These are phyloP conservation scores for Psilocybe sp. DNA, from an alignment of 768 basidiomycete genomes.

Conservation along the genomic window DNA sequence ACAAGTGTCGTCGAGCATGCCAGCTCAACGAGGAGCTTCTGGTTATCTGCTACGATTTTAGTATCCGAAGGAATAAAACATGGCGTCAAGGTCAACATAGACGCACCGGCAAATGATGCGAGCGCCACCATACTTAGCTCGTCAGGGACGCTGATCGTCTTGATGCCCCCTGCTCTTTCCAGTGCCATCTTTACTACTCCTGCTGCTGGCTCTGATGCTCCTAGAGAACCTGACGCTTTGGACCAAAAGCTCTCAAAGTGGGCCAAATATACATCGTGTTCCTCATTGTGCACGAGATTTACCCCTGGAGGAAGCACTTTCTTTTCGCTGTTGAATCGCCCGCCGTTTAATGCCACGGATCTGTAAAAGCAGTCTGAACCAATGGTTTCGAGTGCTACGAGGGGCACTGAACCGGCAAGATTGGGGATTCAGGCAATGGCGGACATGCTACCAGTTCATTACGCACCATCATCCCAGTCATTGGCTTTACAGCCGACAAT, in stretches of 20 bases:
- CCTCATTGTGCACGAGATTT: slow-evolving; percentile 34
- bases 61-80: neutral
- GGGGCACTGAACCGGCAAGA: slow-evolving; percentile 42
- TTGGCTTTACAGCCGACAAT: slow-evolving; percentile 61
- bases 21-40: slow-evolving; percentile 72
- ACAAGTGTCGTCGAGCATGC: slow-evolving; percentile 71
- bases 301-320: slow-evolving; percentile 40
- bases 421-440: neutral
- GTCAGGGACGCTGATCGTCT: slow-evolving; percentile 62
- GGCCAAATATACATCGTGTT: slow-evolving; percentile 50
- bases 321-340: slow-evolving; percentile 26
- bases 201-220: slow-evolving; percentile 63
- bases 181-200: slow-evolving; percentile 66
- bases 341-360: slow-evolving; percentile 59
- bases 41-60: slow-evolving; percentile 51
- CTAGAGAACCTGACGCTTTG: slow-evolving; percentile 65
- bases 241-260: slow-evolving; percentile 58
- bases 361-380: slow-evolving; percentile 76
- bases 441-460: neutral
- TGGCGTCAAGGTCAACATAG: neutral
- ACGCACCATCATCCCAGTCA: slow-evolving; percentile 69
- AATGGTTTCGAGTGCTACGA: slow-evolving; percentile 67
- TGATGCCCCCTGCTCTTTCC: slow-evolving; percentile 52
- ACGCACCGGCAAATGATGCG: slow-evolving; percentile 55
- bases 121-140: slow-evolving; percentile 66